phyloP scores from a whole-genome alignment of 331 rosid species.

The Telfairia occidentalis region DNA sequence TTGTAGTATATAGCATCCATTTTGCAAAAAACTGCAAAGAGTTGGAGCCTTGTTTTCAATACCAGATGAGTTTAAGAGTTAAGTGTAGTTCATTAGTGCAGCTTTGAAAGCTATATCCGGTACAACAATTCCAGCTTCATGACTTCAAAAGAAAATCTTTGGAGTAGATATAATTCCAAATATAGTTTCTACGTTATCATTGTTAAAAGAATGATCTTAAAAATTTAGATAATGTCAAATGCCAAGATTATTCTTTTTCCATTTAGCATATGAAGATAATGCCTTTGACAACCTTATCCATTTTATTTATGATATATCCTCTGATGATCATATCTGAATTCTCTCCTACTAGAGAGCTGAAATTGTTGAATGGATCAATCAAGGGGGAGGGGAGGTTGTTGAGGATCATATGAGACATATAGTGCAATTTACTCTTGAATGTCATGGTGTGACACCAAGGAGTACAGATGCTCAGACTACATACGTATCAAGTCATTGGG shows the following conservation, averaged over 20 bases:
- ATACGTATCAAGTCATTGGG: constrained; percentile 78
- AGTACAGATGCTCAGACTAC: constrained; percentile 23
- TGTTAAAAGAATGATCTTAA: background rate
- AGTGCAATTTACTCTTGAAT: constrained; percentile 54
- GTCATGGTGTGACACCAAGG: constrained; percentile 55
- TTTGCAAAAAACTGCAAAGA: background rate
- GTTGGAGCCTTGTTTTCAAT: background rate
- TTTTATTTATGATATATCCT: background rate
- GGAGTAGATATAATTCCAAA: background rate
- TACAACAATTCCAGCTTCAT: background rate
- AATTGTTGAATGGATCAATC: constrained; percentile 70
- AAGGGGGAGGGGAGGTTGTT: constrained; percentile 68
- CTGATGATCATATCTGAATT: constrained; percentile 13
- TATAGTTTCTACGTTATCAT: background rate
- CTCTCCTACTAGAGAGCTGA: constrained; percentile 57
- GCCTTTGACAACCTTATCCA: background rate
- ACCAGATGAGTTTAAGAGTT: background rate
- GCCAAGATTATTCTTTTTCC: background rate
- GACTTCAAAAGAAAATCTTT: background rate
- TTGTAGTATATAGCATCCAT: background rate
- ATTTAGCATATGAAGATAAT: background rate
- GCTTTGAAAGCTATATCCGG: background rate
- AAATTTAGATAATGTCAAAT: background rate
- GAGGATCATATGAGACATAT: constrained; percentile 32
- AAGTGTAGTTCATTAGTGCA: background rate